phyloP scores from a whole-genome alignment of 2,329 filamentous ascomycete species.

The Penicillium freii region DNA sequence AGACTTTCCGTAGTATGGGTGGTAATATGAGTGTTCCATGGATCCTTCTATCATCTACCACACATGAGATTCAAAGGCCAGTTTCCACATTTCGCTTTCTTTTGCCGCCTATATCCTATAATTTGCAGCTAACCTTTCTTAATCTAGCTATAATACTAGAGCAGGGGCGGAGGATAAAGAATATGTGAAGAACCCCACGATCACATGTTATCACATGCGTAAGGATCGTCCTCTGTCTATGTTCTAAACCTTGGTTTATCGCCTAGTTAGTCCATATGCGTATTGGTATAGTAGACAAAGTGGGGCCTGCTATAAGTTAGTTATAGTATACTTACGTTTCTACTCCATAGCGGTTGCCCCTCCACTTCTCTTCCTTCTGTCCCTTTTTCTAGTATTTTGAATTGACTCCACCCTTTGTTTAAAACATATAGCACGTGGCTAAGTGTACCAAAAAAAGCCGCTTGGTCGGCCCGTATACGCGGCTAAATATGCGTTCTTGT shows the following conservation, averaged over 20 bases:
- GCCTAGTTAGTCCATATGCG: neutral
- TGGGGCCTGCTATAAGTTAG: neutral
- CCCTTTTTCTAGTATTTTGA: neutral
- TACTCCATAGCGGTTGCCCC: neutral
- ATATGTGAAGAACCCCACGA: neutral
- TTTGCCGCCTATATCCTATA: neutral
- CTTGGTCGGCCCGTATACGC: too few species aligned
- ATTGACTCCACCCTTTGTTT: neutral
- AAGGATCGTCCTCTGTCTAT: neutral
- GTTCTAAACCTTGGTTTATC: neutral
- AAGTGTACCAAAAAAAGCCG: too few species aligned
- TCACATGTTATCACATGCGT: neutral
- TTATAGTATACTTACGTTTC: neutral
- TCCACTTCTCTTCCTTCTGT: neutral
- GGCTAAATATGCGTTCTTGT: neutral
- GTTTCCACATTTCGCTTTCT: neutral
- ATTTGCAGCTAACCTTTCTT: neutral
- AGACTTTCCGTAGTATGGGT: neutral
- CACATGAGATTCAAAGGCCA: neutral
- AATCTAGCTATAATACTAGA: too few species aligned
- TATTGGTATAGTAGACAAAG: neutral
- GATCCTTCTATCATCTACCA: neutral
- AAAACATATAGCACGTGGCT: neutral
- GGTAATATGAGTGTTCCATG: neutral
- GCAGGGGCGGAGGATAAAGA: too few species aligned